Percentiles rank a stretch among this genome's conserved stretches.
Conservation (phyloP, 371 early-diverging fungal genomes). For the Apophysomyces ossiformis region DNA sequence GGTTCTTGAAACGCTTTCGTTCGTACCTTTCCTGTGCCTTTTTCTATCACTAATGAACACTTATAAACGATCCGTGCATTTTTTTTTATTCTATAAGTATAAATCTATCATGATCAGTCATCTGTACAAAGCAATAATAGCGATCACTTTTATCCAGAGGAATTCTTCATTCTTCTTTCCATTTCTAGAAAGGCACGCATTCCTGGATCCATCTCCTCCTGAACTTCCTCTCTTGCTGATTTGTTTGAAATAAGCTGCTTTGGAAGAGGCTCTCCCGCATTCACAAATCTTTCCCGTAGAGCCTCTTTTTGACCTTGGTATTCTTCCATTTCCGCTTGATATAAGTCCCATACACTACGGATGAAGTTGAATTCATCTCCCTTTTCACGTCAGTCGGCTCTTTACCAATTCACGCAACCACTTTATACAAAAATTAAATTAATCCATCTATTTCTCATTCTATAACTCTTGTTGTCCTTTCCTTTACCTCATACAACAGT, state of each 20-base stretch:
- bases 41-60: too few species aligned
- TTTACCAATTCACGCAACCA: conserved; percentile 53
- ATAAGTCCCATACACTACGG: conserved; percentile 52
- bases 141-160: not conserved
- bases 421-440: conserved; percentile 16
- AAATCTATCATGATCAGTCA: not conserved
- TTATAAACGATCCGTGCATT: too few species aligned
- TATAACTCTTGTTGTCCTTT: not conserved
- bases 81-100: too few species aligned
- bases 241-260: conserved; percentile 23
- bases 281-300: conserved; percentile 28
- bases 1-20: too few species aligned
- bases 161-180: conserved; percentile 37
- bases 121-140: not conserved
- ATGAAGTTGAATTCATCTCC: not conserved
- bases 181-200: conserved; percentile 52
- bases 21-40: too few species aligned
- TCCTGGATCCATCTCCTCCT: conserved; percentile 47
- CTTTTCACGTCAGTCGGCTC: not conserved
- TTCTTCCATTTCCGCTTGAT: conserved; percentile 50
- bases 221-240: conserved; percentile 20
- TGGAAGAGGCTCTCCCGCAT: conserved; percentile 35
- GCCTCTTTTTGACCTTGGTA: conserved; percentile 30
- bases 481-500: conserved; percentile 55
- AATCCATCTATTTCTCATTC: not conserved